Percentiles rank a stretch among this genome's conserved stretches.
These are phyloP conservation scores for Kwoniella dejecticola DNA, from an alignment of 768 basidiomycete species.

Conservation along the genomic window DNA sequence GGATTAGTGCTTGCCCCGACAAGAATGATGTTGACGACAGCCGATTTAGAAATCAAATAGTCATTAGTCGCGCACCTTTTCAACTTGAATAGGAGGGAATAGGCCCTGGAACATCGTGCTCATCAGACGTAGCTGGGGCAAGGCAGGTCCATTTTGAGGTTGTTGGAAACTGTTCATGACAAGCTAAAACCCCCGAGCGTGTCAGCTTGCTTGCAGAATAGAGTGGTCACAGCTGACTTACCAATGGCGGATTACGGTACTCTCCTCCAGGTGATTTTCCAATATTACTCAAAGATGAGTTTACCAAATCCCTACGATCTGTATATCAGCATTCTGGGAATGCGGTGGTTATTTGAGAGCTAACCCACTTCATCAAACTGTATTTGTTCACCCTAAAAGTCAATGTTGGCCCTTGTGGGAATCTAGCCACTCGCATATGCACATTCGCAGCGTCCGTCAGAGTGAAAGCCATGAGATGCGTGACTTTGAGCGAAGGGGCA, in stretches of 20 bases:
- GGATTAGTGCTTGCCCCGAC: no score
- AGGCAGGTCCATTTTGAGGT: slow-evolving; percentile 61
- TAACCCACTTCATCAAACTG: slow-evolving; percentile 71
- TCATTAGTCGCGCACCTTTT: slow-evolving; percentile 52
- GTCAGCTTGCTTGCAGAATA: no score
- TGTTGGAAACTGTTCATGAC: slow-evolving; percentile 73
- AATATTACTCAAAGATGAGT: slow-evolving; percentile 50
- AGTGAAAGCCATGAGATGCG: slow-evolving; percentile 90
- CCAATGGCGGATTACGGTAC: slow-evolving; percentile 87
- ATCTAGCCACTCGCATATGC: slow-evolving; percentile 74
- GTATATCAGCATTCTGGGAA: no score
- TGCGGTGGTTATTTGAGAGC: no score
- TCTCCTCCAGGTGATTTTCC: slow-evolving; percentile 55
- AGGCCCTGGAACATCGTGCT: slow-evolving; percentile 95
- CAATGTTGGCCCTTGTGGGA: slow-evolving; percentile 88
- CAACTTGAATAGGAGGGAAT: slow-evolving; percentile 79
- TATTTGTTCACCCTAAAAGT: slow-evolving; percentile 92
- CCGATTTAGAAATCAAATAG: neutral
- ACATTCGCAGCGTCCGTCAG: slow-evolving; percentile 69
- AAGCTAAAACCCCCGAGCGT: no score
- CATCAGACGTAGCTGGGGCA: slow-evolving; percentile 83
- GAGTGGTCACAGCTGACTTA: no score
- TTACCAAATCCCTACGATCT: slow-evolving; percentile 53
- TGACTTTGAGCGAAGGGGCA: slow-evolving; percentile 84
- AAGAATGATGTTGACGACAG: no score